Evolutionary conservation across 345 rosid species (phyloP).

Genomic region (Boechera retrofracta): DNA sequence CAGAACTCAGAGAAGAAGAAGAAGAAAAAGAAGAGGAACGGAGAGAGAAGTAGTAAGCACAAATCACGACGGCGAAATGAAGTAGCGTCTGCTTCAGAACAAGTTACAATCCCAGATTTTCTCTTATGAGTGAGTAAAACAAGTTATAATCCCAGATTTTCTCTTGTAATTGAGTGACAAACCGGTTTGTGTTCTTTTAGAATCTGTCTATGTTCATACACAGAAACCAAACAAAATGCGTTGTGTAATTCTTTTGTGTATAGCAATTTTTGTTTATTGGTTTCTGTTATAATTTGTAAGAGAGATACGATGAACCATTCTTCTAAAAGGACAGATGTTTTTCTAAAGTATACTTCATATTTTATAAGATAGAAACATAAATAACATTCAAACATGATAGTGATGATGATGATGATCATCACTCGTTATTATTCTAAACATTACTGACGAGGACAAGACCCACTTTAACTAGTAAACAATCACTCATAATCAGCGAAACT

Average conservation of each 20-base stretch:
- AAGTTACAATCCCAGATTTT: constrained; percentile 67
- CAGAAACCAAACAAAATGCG: neutral
- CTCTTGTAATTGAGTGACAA: constrained; percentile 49
- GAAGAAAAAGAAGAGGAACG: constrained; percentile 66
- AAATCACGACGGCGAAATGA: constrained; percentile 46
- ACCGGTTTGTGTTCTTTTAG: constrained; percentile 6
- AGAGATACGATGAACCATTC: neutral
- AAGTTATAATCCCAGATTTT: constrained; percentile 65
- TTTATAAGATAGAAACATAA: constrained; percentile 16
- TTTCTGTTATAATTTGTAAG: neutral
- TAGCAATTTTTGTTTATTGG: constrained; percentile 5
- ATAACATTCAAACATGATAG: constrained; percentile 31
- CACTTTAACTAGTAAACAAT: constrained; percentile 19
- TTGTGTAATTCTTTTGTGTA: constrained; percentile 37
- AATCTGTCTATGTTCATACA: neutral
- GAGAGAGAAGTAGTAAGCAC: constrained; percentile 53
- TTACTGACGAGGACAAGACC: neutral
- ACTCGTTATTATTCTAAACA: constrained; percentile 13
- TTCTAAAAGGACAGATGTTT: neutral
- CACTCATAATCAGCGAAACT: constrained; percentile 25
- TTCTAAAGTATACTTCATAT: neutral
- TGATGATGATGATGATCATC: constrained; percentile 18
- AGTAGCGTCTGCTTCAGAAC: constrained; percentile 46
- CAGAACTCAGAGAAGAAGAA: constrained; percentile 46
- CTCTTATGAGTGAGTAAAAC: constrained; percentile 51